Percentiles rank a stretch among this genome's conserved stretches.
phyloP scores from a whole-genome alignment of 1,139 yeast genomes.

The Suhomyces kunorum region DNA sequence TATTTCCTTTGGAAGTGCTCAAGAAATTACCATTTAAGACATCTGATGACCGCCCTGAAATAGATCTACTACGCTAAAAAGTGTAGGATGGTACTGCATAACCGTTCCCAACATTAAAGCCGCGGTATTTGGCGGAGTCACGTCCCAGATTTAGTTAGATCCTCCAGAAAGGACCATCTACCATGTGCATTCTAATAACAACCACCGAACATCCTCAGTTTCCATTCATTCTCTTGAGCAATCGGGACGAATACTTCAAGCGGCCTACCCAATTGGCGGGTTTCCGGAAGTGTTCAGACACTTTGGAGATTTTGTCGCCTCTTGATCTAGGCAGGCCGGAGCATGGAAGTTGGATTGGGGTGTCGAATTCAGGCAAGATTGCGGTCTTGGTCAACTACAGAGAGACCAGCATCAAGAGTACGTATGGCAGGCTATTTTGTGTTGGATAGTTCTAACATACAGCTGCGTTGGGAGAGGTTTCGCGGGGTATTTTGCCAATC shows the following conservation, averaged over 20 bases:
- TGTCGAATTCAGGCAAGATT: slow-evolving; percentile 58
- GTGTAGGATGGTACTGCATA: not conserved
- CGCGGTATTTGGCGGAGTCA: slow-evolving; percentile 1
- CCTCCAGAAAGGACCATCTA: not conserved
- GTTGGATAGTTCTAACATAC: not conserved
- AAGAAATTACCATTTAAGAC: slow-evolving; percentile 16
- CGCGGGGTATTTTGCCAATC: slow-evolving; percentile 74
- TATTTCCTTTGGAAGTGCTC: slow-evolving; percentile 21
- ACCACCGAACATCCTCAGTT: slow-evolving; percentile 63
- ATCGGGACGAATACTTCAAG: slow-evolving; percentile 79
- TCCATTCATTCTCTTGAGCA: slow-evolving; percentile 72
- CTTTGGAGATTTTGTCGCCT: slow-evolving; percentile 59
- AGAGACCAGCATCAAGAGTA: slow-evolving; percentile 35
- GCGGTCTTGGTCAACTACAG: slow-evolving; percentile 78
- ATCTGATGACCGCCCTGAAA: not conserved
- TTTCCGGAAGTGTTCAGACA: slow-evolving; percentile 40
- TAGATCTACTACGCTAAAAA: too few relatives aligned
- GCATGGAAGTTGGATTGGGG: slow-evolving; percentile 93
- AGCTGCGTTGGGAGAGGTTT: slow-evolving; percentile 28
- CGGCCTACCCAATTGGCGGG: slow-evolving; percentile 71
- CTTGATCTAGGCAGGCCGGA: slow-evolving; percentile 70
- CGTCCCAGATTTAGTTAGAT: too few relatives aligned
- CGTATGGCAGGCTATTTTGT: too few relatives aligned
- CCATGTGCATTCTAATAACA: slow-evolving; percentile 67
- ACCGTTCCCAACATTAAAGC: slow-evolving; percentile 1